phyloP scores from a whole-genome alignment of 371 early-diverging fungal genomes.

The Zychaea mexicana region DNA sequence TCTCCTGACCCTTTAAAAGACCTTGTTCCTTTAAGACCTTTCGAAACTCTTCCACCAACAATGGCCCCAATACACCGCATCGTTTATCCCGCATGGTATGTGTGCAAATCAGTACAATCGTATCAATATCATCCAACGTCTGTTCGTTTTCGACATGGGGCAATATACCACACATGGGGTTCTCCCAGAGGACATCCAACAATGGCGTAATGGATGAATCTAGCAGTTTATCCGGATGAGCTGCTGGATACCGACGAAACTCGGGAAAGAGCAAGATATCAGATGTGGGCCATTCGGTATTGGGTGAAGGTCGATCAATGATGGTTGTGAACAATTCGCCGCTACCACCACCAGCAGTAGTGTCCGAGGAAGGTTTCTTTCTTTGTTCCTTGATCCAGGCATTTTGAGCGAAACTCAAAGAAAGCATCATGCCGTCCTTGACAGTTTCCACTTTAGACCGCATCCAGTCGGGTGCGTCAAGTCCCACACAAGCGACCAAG shows the following conservation, averaged over 20 bases:
- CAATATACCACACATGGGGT: conserved; percentile 12
- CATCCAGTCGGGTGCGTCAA: conserved; percentile 42
- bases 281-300: conserved; percentile 10
- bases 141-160: conserved; percentile 5
- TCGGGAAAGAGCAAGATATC: conserved; percentile 48
- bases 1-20: conserved; percentile 11
- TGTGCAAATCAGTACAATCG: conserved; percentile 47
- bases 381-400: conserved; percentile 6
- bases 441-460: conserved; percentile 43
- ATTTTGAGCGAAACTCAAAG: background rate
- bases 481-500: conserved; percentile 45
- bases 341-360: no score
- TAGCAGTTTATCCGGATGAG: conserved; percentile 9
- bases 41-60: conserved; percentile 42
- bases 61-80: conserved; percentile 46
- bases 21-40: conserved; percentile 25
- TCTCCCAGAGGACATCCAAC: conserved; percentile 29
- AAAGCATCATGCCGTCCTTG: conserved; percentile 23
- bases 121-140: conserved; percentile 29
- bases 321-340: conserved; percentile 25
- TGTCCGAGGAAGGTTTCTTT: background rate
- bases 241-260: conserved; percentile 27
- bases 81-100: conserved; percentile 47
- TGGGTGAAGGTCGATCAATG: conserved; percentile 23
- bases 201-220: conserved; percentile 16